phyloP scores from a whole-genome alignment of 106 monocot genomes.

The Allium fistulosum region DNA sequence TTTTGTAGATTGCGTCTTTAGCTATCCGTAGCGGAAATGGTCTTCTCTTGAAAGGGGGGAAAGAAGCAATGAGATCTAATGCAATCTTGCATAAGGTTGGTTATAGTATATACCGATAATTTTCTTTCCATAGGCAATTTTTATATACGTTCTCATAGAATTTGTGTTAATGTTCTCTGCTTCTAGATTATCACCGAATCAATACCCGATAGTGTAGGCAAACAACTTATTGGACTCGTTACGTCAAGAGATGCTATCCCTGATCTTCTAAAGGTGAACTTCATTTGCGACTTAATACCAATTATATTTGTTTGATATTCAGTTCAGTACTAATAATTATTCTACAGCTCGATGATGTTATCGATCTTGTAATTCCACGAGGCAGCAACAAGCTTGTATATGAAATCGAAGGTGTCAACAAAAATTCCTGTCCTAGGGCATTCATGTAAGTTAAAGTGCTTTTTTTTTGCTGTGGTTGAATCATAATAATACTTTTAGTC shows the following conservation, averaged over 20 bases:
- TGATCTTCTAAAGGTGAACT: constrained; percentile 86
- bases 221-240: constrained; percentile 76
- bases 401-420: constrained; percentile 81
- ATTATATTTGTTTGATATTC: background rate
- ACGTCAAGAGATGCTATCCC: constrained; percentile 95
- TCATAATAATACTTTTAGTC: too few relatives aligned
- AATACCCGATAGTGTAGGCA: constrained; percentile 57
- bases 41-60: constrained; percentile 95
- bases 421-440: constrained; percentile 98
- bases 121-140: background rate
- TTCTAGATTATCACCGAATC: constrained; percentile 73
- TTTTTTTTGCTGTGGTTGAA: too few relatives aligned
- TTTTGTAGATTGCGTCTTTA: constrained; percentile 81
- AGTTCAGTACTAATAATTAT: background rate
- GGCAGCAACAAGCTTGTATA: constrained; percentile 89
- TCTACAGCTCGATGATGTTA: constrained; percentile 96
- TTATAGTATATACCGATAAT: background rate
- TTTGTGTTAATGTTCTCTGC: background rate
- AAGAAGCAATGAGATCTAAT: constrained; percentile 95
- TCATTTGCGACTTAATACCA: background rate
- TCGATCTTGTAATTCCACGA: constrained; percentile 97
- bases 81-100: constrained; percentile 86
- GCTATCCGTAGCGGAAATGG: constrained; percentile 95
- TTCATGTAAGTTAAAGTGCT: constrained; percentile 40
- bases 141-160: too few relatives aligned